A percentile compares a stretch with the other conserved stretches of the same genome.
Evolutionary conservation across 1,139 yeast species (phyloP).

Genomic region (Hyphopichia buzzinii): DNA sequence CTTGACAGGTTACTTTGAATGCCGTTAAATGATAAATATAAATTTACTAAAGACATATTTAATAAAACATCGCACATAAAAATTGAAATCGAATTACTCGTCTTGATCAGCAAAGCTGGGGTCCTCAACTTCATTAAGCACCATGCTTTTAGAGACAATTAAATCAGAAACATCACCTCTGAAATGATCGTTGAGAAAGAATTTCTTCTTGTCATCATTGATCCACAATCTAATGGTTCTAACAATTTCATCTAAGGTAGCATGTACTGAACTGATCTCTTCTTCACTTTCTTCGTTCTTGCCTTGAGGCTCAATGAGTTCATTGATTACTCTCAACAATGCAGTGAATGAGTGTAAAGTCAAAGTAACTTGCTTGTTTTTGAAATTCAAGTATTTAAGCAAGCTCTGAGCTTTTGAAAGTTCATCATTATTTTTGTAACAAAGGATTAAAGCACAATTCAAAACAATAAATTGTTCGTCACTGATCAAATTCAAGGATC

Average conservation of each 20-base stretch:
- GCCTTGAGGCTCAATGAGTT: constrained; percentile 18
- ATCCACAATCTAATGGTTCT: constrained; percentile 32
- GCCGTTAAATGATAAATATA: no score
- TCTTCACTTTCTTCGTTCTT: constrained; percentile 15
- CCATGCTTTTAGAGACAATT: constrained; percentile 32
- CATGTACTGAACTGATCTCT: constrained; percentile 6
- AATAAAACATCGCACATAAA: neutral
- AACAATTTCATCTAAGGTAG: constrained; percentile 26
- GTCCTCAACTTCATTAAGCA: constrained; percentile 28
- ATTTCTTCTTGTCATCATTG: constrained; percentile 19
- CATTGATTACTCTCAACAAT: constrained; percentile 25
- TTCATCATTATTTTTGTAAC: constrained; percentile 21
- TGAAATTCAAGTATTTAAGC: constrained; percentile 24
- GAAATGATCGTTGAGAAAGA: constrained; percentile 20
- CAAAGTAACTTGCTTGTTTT: constrained; percentile 13
- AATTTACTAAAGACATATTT: neutral
- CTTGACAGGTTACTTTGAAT: no score
- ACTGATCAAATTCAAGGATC: constrained; percentile 31
- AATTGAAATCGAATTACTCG: no score
- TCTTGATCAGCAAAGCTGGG: neutral
- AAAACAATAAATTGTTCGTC: constrained; percentile 37
- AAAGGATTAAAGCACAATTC: constrained; percentile 24
- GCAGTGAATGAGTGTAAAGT: constrained; percentile 34
- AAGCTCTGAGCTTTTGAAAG: constrained; percentile 19
- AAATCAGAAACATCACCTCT: constrained; percentile 30